Conservation (phyloP, 345 rosid species). For the Hevea brasiliensis region DNA sequence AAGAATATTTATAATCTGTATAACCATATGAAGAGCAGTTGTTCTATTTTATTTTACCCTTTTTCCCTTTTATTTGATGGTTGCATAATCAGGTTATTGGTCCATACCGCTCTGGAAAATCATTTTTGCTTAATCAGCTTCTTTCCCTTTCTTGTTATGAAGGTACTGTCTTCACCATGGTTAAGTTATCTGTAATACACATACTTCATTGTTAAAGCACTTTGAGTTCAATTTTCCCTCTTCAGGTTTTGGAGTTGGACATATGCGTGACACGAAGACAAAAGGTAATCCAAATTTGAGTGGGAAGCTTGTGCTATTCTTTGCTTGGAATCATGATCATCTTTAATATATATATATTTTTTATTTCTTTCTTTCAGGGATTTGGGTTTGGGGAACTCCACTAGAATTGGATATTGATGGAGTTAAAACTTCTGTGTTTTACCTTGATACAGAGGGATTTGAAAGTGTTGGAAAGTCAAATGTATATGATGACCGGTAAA, state of each 20-base stretch:
- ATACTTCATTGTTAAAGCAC: slow-evolving; percentile 16
- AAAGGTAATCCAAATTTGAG: slow-evolving; percentile 55
- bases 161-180: slow-evolving; percentile 51
- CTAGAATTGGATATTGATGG: slow-evolving; percentile 72
- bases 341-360: background rate
- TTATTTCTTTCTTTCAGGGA: slow-evolving; percentile 50
- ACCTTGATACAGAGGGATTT: slow-evolving; percentile 97
- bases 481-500: slow-evolving; percentile 94
- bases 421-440: slow-evolving; percentile 78
- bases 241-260: slow-evolving; percentile 99
- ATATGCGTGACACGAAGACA: slow-evolving; percentile 99
- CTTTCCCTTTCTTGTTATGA: slow-evolving; percentile 97
- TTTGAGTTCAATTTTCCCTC: background rate
- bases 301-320: slow-evolving; percentile 1
- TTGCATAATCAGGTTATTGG: slow-evolving; percentile 83
- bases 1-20: slow-evolving; percentile 10
- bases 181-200: background rate
- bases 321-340: slow-evolving; percentile 14
- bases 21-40: slow-evolving; percentile 5
- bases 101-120: slow-evolving; percentile 98
- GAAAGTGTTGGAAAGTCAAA: slow-evolving; percentile 99
- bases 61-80: slow-evolving; percentile 25
- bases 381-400: slow-evolving; percentile 99
- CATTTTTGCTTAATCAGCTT: slow-evolving; percentile 96
- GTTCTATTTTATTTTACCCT: slow-evolving; percentile 13